Evolutionary conservation across 2,329 filamentous ascomycete genomes (phyloP).

Genomic region (Didymella pinodella): DNA sequence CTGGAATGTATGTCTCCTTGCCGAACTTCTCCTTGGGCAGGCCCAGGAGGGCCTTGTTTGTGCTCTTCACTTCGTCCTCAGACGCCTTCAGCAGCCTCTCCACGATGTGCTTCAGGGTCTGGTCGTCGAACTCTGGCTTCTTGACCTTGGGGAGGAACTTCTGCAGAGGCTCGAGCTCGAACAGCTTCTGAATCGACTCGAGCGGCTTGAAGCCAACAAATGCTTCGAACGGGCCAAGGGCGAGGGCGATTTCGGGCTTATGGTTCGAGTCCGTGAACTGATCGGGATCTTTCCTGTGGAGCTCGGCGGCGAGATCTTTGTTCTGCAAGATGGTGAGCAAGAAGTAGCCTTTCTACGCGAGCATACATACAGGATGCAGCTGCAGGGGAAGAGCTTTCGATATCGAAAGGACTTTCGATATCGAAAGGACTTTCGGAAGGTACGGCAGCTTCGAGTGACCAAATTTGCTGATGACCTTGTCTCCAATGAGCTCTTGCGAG

Average conservation of each 20-base stretch:
- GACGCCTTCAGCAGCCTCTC: conserved; percentile 63
- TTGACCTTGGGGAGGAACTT: conserved; percentile 59
- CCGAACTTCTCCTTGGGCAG: conserved; percentile 60
- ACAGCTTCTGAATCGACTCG: conserved; percentile 64
- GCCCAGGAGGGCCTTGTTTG: conserved; percentile 61
- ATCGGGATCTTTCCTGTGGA: conserved; percentile 70
- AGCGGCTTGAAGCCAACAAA: conserved; percentile 79
- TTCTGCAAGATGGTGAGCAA: conserved; percentile 51
- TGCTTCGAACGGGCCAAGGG: conserved; percentile 74
- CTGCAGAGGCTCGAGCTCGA: conserved; percentile 64
- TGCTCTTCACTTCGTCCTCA: conserved; percentile 60
- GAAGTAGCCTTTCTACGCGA: not conserved
- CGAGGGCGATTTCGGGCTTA: conserved; percentile 81
- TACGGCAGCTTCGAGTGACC: conserved; percentile 72
- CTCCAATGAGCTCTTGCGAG: conserved; percentile 69
- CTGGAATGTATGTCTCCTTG: conserved; percentile 65
- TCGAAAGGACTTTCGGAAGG: conserved; percentile 78
- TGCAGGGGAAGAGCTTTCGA: conserved; percentile 77
- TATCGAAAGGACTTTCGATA: conserved; percentile 80
- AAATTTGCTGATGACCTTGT: conserved; percentile 67
- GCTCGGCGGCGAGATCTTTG: conserved; percentile 68
- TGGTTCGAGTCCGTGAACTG: conserved; percentile 77
- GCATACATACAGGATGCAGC: conserved; percentile 65
- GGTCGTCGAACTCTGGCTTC: conserved; percentile 62
- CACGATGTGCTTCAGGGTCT: conserved; percentile 65